Evolutionary conservation across 2,329 filamentous ascomycete species (phyloP).

Genomic region (Diaporthe eres): DNA sequence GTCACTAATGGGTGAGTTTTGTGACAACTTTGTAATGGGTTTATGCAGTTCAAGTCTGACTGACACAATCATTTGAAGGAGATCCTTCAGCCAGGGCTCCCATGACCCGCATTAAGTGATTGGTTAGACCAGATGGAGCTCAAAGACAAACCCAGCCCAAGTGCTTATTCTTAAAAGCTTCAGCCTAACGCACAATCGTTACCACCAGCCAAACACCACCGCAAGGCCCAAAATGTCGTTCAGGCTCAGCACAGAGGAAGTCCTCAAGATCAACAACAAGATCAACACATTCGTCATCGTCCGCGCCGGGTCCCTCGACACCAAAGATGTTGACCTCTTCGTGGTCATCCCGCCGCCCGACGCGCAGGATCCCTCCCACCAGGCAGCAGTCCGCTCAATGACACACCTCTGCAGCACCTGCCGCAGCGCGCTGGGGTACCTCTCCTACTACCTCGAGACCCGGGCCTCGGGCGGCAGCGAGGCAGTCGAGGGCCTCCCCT

Average conservation of each 20-base stretch:
- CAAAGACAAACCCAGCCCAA: not conserved
- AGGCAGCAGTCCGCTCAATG: conserved; percentile 5
- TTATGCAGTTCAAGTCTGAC: not conserved
- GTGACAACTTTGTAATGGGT: not conserved
- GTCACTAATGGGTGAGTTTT: not conserved
- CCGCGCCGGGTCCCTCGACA: conserved; percentile 1
- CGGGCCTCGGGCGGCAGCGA: not conserved
- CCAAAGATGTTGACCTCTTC: conserved; percentile 37
- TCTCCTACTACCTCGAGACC: conserved; percentile 3
- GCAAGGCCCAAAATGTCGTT: conserved; percentile 19
- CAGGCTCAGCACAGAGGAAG: conserved; percentile 24
- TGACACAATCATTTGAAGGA: not conserved
- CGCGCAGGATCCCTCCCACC: conserved; percentile 7
- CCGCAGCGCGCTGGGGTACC: not conserved
- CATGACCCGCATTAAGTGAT: not conserved
- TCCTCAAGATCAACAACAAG: conserved; percentile 36
- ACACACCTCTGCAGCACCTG: not conserved
- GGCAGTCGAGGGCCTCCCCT: conserved; percentile 2
- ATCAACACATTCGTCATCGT: conserved; percentile 35
- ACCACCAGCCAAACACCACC: not conserved
- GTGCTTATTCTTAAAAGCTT: not conserved
- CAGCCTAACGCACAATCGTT: not conserved
- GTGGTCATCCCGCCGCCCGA: conserved; percentile 32
- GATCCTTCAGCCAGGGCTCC: not conserved
- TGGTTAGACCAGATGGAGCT: not conserved